A percentile compares a stretch with the other conserved stretches of the same genome.
Evolutionary conservation across 2,329 filamentous ascomycete species (phyloP).

Genomic region (Cercospora sojina): DNA sequence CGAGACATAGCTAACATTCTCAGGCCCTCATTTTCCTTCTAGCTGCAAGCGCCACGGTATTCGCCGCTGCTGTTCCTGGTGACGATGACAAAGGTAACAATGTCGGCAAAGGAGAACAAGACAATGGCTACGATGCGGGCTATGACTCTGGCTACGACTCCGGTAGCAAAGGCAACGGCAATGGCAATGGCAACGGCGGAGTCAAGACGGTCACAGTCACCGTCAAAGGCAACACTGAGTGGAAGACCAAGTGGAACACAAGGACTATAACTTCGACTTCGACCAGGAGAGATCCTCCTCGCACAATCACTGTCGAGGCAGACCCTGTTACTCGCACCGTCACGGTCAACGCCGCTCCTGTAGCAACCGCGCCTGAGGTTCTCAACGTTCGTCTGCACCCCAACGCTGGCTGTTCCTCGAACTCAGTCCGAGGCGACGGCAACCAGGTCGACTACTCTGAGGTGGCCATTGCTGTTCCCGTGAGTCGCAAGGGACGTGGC

Average conservation of each 20-base stretch:
- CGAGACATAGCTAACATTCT: neutral
- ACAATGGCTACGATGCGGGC: neutral
- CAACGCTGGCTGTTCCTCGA: neutral
- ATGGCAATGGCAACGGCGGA: neutral
- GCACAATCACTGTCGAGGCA: neutral
- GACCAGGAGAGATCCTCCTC: neutral
- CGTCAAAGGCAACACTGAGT: neutral
- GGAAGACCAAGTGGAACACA: neutral
- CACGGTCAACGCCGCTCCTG: neutral
- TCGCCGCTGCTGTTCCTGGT: slow-evolving; percentile 9
- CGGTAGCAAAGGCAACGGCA: neutral
- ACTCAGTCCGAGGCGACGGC: slow-evolving; percentile 1
- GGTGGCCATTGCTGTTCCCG: neutral
- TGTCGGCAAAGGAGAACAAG: neutral
- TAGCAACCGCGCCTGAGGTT: neutral
- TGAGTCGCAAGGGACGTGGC: neutral
- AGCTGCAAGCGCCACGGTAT: slow-evolving; percentile 8
- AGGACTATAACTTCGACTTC: neutral
- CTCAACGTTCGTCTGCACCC: slow-evolving; percentile 5
- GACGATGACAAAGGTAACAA: neutral
- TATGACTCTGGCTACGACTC: neutral
- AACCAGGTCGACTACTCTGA: slow-evolving; percentile 4
- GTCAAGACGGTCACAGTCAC: slow-evolving; percentile 1
- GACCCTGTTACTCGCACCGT: slow-evolving; percentile 3
- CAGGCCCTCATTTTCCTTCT: slow-evolving; percentile 15